These are phyloP conservation scores for Fomitopsis schrenkii DNA, from an alignment of 1,284 basidiomycete species.

Conservation along the genomic window DNA sequence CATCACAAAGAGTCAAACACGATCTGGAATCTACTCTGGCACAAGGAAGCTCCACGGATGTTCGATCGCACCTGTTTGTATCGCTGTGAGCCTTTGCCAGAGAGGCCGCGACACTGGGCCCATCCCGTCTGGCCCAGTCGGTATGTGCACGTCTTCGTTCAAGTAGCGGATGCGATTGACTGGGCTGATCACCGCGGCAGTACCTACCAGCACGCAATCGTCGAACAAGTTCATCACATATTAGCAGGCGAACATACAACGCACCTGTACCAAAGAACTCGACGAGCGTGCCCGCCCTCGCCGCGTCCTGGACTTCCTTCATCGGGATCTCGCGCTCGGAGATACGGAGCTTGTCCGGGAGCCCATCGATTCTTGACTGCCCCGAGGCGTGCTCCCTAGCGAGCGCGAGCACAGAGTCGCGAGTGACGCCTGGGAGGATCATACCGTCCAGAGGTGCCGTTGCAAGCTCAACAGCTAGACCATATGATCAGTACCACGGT, in stretches of 20 bases:
- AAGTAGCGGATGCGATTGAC: conserved; percentile 86
- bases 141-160: conserved; percentile 81
- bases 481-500: not conserved
- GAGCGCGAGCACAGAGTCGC: conserved; percentile 86
- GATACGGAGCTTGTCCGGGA: conserved; percentile 70
- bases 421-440: conserved; percentile 95
- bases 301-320: conserved; percentile 79
- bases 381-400: conserved; percentile 77
- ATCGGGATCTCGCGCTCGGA: conserved; percentile 87
- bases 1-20: not conserved
- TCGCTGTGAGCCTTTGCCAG: conserved; percentile 80
- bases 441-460: conserved; percentile 93
- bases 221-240: not conserved
- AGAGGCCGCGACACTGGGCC: conserved; percentile 82
- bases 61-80: conserved; percentile 80
- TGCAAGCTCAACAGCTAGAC: conserved; percentile 68
- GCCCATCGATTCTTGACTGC: conserved; percentile 49
- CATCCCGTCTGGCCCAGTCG: conserved; percentile 83
- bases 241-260: conserved; percentile 3
- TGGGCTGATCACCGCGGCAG: conserved; percentile 83
- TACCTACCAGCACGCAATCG: conserved; percentile 34
- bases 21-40: conserved; percentile 18
- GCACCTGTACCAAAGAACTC: conserved; percentile 94
- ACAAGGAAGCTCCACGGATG: conserved; percentile 82
- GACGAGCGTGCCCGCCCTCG: conserved; percentile 67